Conservation (phyloP, 495 filamentous ascomycete genomes). For the Lasiosphaeris hirsuta region DNA sequence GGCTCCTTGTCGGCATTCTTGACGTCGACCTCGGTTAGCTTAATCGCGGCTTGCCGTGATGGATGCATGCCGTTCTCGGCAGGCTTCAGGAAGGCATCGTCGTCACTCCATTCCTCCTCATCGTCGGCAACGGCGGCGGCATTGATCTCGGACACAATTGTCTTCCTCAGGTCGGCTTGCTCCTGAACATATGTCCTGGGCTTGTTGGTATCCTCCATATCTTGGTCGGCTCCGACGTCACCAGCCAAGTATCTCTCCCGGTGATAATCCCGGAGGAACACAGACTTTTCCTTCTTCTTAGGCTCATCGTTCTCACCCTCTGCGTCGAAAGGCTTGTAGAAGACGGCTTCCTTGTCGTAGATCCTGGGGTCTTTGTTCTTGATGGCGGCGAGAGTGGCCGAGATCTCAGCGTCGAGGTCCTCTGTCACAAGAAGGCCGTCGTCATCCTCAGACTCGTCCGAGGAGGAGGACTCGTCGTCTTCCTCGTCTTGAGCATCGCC, state of each 20-base stretch:
- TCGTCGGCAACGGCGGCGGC: constrained; percentile 48
- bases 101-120: constrained; percentile 62
- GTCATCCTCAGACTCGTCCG: constrained; percentile 84
- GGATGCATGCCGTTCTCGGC: constrained; percentile 40
- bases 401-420: constrained; percentile 80
- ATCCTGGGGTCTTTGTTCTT: constrained; percentile 83
- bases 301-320: constrained; percentile 30
- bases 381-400: constrained; percentile 79
- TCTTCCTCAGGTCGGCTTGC: constrained; percentile 74
- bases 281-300: constrained; percentile 71
- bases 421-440: constrained; percentile 77
- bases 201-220: constrained; percentile 50
- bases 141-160: constrained; percentile 77
- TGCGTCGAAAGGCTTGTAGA: constrained; percentile 66
- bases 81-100: constrained; percentile 64
- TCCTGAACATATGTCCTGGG: constrained; percentile 78
- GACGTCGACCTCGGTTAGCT: constrained; percentile 58
- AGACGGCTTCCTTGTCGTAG: constrained; percentile 74
- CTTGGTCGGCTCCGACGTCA: constrained; percentile 51
- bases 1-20: constrained; percentile 85
- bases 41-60: constrained; percentile 44
- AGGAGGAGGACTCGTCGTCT: constrained; percentile 55
- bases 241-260: constrained; percentile 74
- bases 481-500: constrained; percentile 51
- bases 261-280: constrained; percentile 88